Evolutionary conservation across 768 basidiomycete genomes (phyloP).

Genomic region (Leccinum uliginosum): DNA sequence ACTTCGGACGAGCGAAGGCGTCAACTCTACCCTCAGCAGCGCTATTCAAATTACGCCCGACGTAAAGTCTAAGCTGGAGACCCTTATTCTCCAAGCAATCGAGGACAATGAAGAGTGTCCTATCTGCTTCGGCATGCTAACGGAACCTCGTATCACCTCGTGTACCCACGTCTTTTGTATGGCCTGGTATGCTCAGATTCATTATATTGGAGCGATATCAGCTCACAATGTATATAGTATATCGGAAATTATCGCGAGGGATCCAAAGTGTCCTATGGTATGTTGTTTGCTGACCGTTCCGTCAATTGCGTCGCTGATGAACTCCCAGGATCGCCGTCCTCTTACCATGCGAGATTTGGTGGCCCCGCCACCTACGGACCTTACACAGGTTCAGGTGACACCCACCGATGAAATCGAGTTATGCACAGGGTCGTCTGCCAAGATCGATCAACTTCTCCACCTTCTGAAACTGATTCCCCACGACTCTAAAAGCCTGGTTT

Average conservation of each 20-base stretch:
- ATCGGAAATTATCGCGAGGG: constrained; percentile 61
- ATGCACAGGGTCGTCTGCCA: constrained; percentile 65
- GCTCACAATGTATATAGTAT: constrained; percentile 42
- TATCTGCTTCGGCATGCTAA: constrained; percentile 58
- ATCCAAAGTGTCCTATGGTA: constrained; percentile 84
- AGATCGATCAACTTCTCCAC: constrained; percentile 77
- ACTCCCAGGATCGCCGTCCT: constrained; percentile 61
- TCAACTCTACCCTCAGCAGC: constrained; percentile 14
- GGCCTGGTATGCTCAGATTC: constrained; percentile 45
- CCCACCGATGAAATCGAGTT: constrained; percentile 39
- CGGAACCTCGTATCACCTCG: constrained; percentile 66
- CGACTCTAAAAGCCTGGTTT: constrained; percentile 79
- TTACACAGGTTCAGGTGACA: constrained; percentile 54
- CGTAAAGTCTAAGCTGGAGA: constrained; percentile 54
- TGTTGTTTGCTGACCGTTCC: neutral
- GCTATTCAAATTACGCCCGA: constrained; percentile 46
- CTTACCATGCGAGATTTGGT: constrained; percentile 53
- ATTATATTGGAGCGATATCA: neutral
- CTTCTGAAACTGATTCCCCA: constrained; percentile 63
- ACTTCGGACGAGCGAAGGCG: constrained; percentile 35
- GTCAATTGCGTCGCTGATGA: neutral
- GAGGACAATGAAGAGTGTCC: constrained; percentile 86
- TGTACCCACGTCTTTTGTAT: constrained; percentile 74
- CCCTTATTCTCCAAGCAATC: constrained; percentile 55
- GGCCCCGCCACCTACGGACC: constrained; percentile 61